These are phyloP conservation scores for Pichia terricola DNA, from an alignment of 1,139 yeast genomes.

Conservation along the genomic window DNA sequence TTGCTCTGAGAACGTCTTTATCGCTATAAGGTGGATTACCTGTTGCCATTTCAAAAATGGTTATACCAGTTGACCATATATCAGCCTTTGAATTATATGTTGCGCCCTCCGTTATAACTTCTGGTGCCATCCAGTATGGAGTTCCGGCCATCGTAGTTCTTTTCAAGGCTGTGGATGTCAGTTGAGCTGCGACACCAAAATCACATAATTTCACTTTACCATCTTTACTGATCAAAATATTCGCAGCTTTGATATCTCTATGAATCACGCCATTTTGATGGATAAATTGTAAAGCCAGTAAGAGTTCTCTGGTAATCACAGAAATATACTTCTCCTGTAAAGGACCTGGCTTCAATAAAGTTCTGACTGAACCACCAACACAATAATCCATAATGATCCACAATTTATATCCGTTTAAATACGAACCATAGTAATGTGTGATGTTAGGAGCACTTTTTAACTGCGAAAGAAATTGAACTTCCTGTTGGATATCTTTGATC, in stretches of 20 bases:
- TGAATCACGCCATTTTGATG: conserved; percentile 90
- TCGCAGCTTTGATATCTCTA: conserved; percentile 93
- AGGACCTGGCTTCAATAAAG: conserved; percentile 78
- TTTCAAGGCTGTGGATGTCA: conserved; percentile 66
- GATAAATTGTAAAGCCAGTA: conserved; percentile 69
- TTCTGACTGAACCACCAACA: conserved; percentile 91
- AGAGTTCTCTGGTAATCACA: conserved; percentile 70
- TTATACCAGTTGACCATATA: conserved; percentile 93
- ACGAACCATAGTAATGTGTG: conserved; percentile 86
- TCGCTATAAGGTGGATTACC: conserved; percentile 98
- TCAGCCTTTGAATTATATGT: conserved; percentile 80
- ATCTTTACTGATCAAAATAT: conserved; percentile 77
- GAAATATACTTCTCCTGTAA: conserved; percentile 80
- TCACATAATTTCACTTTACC: conserved; percentile 91
- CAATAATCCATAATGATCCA: conserved; percentile 99
- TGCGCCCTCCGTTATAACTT: conserved; percentile 84
- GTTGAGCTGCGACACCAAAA: conserved; percentile 95
- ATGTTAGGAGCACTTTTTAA: conserved; percentile 81
- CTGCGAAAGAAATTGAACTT: conserved; percentile 77
- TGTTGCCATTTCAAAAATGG: conserved; percentile 88
- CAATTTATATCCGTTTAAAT: conserved; percentile 73
- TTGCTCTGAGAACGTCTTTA: conserved; percentile 89
- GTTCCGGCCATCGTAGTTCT: conserved; percentile 97
- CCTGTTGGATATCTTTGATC: conserved; percentile 89
- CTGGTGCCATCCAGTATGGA: conserved; percentile 99